These are phyloP conservation scores for Pisolithus thermaeus DNA, from an alignment of 1,284 basidiomycete species.

Conservation along the genomic window DNA sequence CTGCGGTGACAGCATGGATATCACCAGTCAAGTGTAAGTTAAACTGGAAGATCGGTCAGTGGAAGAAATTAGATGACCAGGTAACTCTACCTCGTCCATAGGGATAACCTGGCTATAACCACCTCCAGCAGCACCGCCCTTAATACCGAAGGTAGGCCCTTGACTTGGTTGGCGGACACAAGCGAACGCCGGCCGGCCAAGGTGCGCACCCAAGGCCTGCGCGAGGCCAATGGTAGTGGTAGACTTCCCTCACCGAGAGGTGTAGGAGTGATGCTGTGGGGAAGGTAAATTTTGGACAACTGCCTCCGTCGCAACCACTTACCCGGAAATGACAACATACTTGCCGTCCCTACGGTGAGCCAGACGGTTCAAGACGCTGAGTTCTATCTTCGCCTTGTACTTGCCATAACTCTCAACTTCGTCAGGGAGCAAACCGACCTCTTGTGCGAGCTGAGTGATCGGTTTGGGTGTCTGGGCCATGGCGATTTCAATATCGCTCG, in stretches of 20 bases:
- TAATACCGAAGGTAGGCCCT: constrained; percentile 99
- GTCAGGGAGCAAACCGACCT: constrained; percentile 83
- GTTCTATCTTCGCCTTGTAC: constrained; percentile 97
- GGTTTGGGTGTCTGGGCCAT: constrained; percentile 93
- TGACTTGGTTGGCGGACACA: constrained; percentile 99
- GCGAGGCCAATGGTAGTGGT: constrained; percentile 98
- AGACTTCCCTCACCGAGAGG: constrained; percentile 97
- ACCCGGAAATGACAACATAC: constrained; percentile 95
- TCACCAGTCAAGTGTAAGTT: constrained; percentile 97
- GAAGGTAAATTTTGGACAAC: not conserved
- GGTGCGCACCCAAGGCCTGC: constrained; percentile 93
- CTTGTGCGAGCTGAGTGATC: constrained; percentile 76
- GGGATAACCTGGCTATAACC: constrained; percentile 99
- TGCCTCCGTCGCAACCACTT: constrained; percentile 18
- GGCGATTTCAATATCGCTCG: constrained; percentile 95
- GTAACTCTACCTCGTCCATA: constrained; percentile 85
- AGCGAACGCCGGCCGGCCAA: constrained; percentile 90
- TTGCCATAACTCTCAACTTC: constrained; percentile 95
- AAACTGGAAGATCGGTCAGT: constrained; percentile 49
- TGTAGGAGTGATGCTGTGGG: constrained; percentile 89
- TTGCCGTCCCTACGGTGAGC: constrained; percentile 88
- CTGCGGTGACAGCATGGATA: constrained; percentile 96
- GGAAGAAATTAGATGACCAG: not conserved
- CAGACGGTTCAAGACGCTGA: constrained; percentile 83
- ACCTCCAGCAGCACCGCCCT: constrained; percentile 97